Base-by-base conservation (phyloP, 2,329 filamentous ascomycete genomes). In the Scytalidium lignicola region DNA sequence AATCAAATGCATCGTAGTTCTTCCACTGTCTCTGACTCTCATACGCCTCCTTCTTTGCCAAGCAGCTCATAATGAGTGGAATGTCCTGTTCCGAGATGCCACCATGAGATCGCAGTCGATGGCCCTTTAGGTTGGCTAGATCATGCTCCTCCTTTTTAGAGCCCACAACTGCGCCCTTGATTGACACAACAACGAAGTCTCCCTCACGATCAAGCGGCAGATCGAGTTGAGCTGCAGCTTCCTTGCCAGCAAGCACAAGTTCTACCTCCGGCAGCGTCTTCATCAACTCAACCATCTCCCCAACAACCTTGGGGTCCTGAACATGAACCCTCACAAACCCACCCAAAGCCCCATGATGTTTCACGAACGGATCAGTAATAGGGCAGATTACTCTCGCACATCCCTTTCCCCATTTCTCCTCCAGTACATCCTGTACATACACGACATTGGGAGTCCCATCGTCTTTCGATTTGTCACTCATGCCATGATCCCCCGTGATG, bases 351-450 rank as follows among this genome's bases (percentile, higher is more conserved):
- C 70, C 70, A 53, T 72, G 70, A 50, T 73, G 69, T 37, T 61
- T 60, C 15, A 73, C 69, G 49, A 72, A 72, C 0, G 69, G 69
- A 49, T 73, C 70, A 1, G 70, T 65, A 40, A 73, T 73, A 2
- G 70, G 69, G 46, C 70, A 73, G 29, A 73, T 71, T 9, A 73
- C 67, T 32, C 69, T 58, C 1, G 65, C 63, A 23, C 54, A 58
- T 6, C 55, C 58, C 1, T 48, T 7, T 1, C 64, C 64, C 46
- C 65, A 71, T 29, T 60, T 61, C 1, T 50, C 44, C 21, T 65
- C 57, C 20, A 73, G 55, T 17, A 52, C 58, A 46, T 72, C 68
- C 48, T 72, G 65, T 2, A 72, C 55, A 49, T 70, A 72, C 5
- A 72, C 51, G 1, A 70, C 64, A 39, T 69, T 68, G 1, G 69